Base-by-base conservation (phyloP, 2,329 filamentous ascomycete genomes). In the Fusarium compactum region DNA sequence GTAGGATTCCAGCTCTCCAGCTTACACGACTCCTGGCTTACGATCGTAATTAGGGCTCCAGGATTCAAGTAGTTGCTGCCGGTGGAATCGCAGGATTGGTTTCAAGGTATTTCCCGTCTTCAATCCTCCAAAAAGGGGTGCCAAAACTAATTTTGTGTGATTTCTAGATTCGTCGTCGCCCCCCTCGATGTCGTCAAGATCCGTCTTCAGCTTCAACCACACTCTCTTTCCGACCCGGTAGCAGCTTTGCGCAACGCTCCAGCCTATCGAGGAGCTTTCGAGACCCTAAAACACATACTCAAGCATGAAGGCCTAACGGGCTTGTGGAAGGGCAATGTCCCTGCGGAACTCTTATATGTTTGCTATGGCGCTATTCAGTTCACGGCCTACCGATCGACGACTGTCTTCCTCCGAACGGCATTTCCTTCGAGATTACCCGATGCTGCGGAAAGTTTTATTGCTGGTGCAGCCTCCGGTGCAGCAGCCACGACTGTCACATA, bases 171-270 rank as follows among this genome's bases (percentile, higher is more conserved):
- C 85, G 89, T 96, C 77, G 91, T 98, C 78, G 94, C 96, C 20
- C 96, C 96, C 56, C 92, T 99, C 72, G 96, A 99, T 81, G 96
- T 99, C 69, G 90, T 98, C 82, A 98, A 99, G 85, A 99, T 99
- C 82, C 93, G 96, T 48, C 90, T 98, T 47, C 96, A 99, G 80
- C 90, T 99, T 20, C 96, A 98, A 81, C 89, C 92, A 46, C 92
- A 97, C 82, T 94, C 93, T 51, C 88, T 93, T 65, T 91, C 91
- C 74, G 91, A 95, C 76, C 92, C 93, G 4, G 81, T 90, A 12
- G 86, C 89, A 47, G 85, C 90, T 45, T 85, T 88, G 69, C 82
- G 82, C 69, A 70, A 82, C 64, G 78, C 84, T 15, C 80, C 78
- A 56, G 84, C 83, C 47, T 93, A 95, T 82, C 93, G 91, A 77